phyloP scores from a whole-genome alignment of 441 rosid genomes.

The Pelargonium citronellum region DNA sequence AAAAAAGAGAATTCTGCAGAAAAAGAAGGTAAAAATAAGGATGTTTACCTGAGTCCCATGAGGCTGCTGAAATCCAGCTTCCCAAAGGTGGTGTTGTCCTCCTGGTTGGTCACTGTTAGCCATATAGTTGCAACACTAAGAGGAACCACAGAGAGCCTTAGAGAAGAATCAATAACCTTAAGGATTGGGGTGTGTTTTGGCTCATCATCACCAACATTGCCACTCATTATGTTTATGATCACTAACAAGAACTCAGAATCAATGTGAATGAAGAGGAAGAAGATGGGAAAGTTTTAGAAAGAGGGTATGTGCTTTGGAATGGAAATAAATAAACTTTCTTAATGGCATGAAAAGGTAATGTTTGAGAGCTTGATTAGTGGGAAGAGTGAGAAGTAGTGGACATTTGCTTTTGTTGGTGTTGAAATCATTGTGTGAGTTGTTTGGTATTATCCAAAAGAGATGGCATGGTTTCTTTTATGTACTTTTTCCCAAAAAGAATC shows the following conservation, averaged over 20 bases:
- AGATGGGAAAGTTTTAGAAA: conserved; percentile 5
- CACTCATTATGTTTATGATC: conserved; percentile 25
- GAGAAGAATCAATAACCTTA: conserved; percentile 53
- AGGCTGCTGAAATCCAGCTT: conserved; percentile 43
- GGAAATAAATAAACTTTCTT: neutral
- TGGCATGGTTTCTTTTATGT: neutral
- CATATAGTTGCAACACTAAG: conserved; percentile 63
- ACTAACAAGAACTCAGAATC: neutral
- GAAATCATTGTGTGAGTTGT: conserved; percentile 20
- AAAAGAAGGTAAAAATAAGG: neutral
- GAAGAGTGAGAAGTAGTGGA: conserved; percentile 38
- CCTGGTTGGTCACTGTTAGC: conserved; percentile 62
- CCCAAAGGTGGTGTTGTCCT: conserved; percentile 57
- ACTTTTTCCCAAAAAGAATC: neutral
- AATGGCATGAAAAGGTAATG: conserved; percentile 18
- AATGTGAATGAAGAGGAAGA: neutral
- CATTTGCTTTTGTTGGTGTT: conserved; percentile 16
- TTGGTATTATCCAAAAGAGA: conserved; percentile 14
- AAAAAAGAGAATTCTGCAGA: neutral
- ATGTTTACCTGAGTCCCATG: conserved; percentile 54
- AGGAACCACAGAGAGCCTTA: conserved; percentile 66
- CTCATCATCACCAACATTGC: conserved; percentile 22
- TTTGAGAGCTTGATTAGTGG: conserved; percentile 21
- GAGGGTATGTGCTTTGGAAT: conserved; percentile 6
- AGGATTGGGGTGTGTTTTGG: conserved; percentile 34